Base-by-base conservation (phyloP, 2,329 filamentous ascomycete genomes). In the Chrysoporthe puriensis region DNA sequence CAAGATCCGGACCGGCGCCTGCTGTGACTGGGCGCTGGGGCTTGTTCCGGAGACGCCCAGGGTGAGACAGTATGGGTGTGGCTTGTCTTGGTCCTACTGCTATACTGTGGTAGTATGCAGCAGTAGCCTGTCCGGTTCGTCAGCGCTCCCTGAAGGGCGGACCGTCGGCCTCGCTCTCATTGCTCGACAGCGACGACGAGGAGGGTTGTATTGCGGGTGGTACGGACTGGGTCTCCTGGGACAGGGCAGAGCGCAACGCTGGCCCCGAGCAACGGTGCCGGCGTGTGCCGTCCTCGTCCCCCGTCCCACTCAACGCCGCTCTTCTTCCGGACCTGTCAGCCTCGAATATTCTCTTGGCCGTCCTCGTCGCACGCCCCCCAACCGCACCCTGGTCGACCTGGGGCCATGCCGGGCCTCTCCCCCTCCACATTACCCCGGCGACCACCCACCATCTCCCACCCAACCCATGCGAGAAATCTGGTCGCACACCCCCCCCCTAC, bases 321-420 rank as follows among this genome's bases (percentile, higher is more conserved):
- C 58, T 57, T 58, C 34, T 58, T 42, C 34, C 56, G 16, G 34
- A 26, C 32, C 21, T 43, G 56, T 63, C 66, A 68, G 66, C 66
- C 66, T 60, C 63, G 66, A 54, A 21, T 26, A 62, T 43, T 40
- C 43, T 16, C 32, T 21, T 18, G 57, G 52, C 62, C 34, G 42
- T 58, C 40, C 16, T 26, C 18, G 21, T 48, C 63, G 42, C 54
- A 64, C 62, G 32, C 32, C 63, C 26, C 43, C 16, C 61, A 16
- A 34, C 61, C 61, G 36, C 21, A 43, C 57, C 64, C 61, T 57
- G 57, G 64, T 64, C 40, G 36, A 32, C 42, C 43, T 61, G 57
- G 43, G 26, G 21, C 3, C 26, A 32, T n/a, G 36, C 34, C 54
- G 58, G 63, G 11, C 32, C 54, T 36, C 56, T 21, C 13, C 40